These are phyloP conservation scores for Crataegus laevigata DNA, from an alignment of 306 rosid genomes.

Conservation along the genomic window DNA sequence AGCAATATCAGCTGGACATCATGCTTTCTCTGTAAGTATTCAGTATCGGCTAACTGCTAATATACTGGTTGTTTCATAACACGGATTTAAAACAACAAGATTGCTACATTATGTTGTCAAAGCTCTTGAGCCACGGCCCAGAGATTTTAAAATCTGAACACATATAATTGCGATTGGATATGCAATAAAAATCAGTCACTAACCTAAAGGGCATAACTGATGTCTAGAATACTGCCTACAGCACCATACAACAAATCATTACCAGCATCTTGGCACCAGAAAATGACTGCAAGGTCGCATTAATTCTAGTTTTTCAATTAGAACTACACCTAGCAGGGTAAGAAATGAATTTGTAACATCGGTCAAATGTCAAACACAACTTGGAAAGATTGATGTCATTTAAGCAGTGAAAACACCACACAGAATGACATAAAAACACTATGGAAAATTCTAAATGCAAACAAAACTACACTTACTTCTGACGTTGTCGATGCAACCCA, in stretches of 20 bases:
- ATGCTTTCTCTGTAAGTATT: background rate
- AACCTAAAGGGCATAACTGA: background rate
- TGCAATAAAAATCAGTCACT: background rate
- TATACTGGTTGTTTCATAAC: background rate
- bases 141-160: background rate
- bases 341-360: background rate
- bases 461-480: constrained; percentile 23
- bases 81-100: background rate
- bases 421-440: background rate
- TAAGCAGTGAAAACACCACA: background rate
- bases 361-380: background rate
- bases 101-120: background rate
- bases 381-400: background rate
- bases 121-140: background rate
- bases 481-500: constrained; percentile 32
- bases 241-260: background rate
- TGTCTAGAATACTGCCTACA: background rate
- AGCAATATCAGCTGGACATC: background rate
- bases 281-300: background rate
- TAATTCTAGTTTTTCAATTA: background rate
- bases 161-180: background rate
- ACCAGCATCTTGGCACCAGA: background rate
- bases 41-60: background rate
- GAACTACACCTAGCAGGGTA: background rate
- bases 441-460: background rate